Base-by-base conservation (phyloP, 495 filamentous ascomycete genomes). In the Aspergillus ellipticus region DNA sequence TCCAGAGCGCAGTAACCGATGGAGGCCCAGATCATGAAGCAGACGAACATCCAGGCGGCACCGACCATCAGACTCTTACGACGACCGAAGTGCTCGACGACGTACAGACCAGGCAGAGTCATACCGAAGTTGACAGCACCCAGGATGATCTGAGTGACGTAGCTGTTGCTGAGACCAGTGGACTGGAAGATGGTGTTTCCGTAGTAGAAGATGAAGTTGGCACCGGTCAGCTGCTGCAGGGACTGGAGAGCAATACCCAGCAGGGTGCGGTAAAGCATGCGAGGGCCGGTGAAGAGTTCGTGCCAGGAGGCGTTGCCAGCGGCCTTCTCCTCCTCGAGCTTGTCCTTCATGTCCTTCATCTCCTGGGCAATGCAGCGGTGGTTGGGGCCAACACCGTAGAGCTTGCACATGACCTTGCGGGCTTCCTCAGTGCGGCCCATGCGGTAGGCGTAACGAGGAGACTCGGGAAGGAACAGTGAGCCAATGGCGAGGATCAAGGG, bases 121-220 rank as follows among this genome's bases (percentile, higher is more conserved):
- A 84, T 85, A 50, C 66, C 77, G 33, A 91, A 85, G 72, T 92
- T 92, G 69, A 92, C 86, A 17, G 77, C 80, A 53, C 84, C 85
- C 2, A 90, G 77, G 52, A 91, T 90, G 59, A 92, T 88, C 57
- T 85, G 82, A 21, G 87, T 90, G 22, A 88, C 72, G 71, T 84
- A 90, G 58, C 78, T 80, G 71, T 90, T 83, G 54, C 68, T 74
- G 35, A 92, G 73, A 65, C 86, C 88, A 2, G 86, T 83, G 31
- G 85, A 81, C 21, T 73, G 60, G 74, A 92, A 92, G 71, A 88
- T 85, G 49, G 75, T 82, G 58, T 87, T 88, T 45, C 88, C 87
- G 67, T 89, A 92, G 73, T 90, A 90, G 75, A 92, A 90, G 72
- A 89, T 86, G 75, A 88, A 92, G 70, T 90, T 91, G 55, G 84